Evolutionary conservation across 2,329 filamentous ascomycete genomes (phyloP).

Genomic region (Chrysosporium queenslandicum): DNA sequence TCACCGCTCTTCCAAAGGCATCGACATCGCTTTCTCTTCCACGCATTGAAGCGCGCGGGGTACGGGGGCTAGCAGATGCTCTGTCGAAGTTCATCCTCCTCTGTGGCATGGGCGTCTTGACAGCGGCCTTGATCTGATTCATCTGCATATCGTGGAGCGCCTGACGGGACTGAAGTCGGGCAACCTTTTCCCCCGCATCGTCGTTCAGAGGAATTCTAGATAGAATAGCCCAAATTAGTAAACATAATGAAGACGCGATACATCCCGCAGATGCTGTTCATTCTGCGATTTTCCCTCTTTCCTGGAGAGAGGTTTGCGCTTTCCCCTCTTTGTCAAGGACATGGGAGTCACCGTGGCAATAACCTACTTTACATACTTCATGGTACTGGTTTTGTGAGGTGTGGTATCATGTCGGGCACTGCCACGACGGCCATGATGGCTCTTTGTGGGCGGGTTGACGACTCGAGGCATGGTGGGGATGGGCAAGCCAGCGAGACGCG

Average conservation of each 20-base stretch:
- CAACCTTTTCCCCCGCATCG: conserved; percentile 83
- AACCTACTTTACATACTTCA: conserved; percentile 35
- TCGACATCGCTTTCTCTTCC: conserved; percentile 43
- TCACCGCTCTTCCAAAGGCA: conserved; percentile 63
- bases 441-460: conserved; percentile 38
- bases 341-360: not conserved
- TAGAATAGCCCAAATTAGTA: conserved; percentile 5
- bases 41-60: conserved; percentile 36
- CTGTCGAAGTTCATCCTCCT: conserved; percentile 29
- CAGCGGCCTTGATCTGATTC: conserved; percentile 75
- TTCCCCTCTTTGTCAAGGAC: not conserved
- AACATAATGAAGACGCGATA: not conserved
- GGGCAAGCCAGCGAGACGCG: too few species aligned
- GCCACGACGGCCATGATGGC: conserved; percentile 30
- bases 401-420: conserved; percentile 38
- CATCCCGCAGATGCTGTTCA: not conserved
- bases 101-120: conserved; percentile 23
- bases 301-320: conserved; percentile 6
- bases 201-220: conserved; percentile 87
- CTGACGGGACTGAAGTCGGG: conserved; percentile 75
- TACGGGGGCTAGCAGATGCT: conserved; percentile 40
- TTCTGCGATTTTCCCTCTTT: not conserved
- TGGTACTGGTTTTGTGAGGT: conserved; percentile 43
- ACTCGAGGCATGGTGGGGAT: conserved; percentile 49
- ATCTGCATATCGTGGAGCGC: conserved; percentile 82